Percentiles rank a stretch among this genome's conserved stretches.
phyloP scores from a whole-genome alignment of 2,329 filamentous ascomycete species.

The Paraphaeosphaeria sporulosa region DNA sequence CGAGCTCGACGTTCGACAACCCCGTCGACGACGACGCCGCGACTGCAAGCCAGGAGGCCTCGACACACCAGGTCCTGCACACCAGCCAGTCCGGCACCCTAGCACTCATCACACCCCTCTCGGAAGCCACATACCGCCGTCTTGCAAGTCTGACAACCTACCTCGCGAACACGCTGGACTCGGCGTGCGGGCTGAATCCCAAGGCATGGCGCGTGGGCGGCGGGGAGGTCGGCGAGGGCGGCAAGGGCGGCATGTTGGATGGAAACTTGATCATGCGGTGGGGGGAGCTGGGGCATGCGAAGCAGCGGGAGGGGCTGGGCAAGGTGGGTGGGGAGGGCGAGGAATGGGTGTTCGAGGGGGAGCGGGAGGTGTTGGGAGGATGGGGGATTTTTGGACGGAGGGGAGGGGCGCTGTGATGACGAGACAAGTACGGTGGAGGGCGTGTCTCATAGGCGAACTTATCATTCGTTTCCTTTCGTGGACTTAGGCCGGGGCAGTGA shows the following conservation, averaged over 20 bases:
- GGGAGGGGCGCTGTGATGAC: conserved; percentile 4
- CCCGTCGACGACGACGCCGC: conserved; percentile 13
- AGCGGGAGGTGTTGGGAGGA: conserved; percentile 72
- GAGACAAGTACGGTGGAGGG: not conserved
- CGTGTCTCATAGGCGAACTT: not conserved
- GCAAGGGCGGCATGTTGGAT: conserved; percentile 70
- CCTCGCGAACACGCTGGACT: conserved; percentile 76
- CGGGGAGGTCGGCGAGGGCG: conserved; percentile 48
- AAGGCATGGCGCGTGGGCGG: conserved; percentile 72
- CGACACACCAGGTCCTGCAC: conserved; percentile 42
- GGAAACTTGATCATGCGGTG: conserved; percentile 78
- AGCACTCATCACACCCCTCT: conserved; percentile 76
- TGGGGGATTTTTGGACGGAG: conserved; percentile 61
- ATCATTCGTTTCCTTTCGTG: not conserved
- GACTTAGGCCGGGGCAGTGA: not conserved
- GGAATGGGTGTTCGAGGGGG: conserved; percentile 71
- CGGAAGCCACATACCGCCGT: conserved; percentile 82
- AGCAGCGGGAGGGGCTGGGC: conserved; percentile 74
- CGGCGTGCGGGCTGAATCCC: conserved; percentile 82
- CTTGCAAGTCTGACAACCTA: conserved; percentile 83
- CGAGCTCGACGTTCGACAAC: conserved; percentile 26
- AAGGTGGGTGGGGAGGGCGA: conserved; percentile 73
- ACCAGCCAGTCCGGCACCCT: conserved; percentile 72
- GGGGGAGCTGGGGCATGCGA: conserved; percentile 75
- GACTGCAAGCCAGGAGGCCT: conserved; percentile 14